phyloP scores from a whole-genome alignment of 2,329 filamentous ascomycete genomes.

The Trichophyton benhamiae region DNA sequence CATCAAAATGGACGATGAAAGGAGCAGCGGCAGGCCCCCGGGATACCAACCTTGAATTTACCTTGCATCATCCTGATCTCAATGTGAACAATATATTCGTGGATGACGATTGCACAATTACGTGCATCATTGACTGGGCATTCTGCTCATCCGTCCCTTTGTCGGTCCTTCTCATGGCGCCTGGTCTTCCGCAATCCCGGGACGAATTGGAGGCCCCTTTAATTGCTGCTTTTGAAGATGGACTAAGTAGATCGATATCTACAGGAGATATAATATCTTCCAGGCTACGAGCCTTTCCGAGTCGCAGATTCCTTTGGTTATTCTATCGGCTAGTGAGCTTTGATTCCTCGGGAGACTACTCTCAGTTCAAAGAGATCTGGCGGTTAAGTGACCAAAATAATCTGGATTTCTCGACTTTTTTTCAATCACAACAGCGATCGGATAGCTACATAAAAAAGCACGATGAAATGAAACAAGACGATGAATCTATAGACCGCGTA shows the following conservation, averaged over 20 bases:
- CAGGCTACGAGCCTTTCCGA: neutral
- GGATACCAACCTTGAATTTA: conserved; percentile 11
- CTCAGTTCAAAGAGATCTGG: conserved; percentile 7
- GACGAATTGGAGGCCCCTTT: conserved; percentile 12
- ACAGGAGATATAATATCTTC: neutral
- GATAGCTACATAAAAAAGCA: conserved; percentile 5
- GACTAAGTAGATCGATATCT: conserved; percentile 1
- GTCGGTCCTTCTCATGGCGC: conserved; percentile 14
- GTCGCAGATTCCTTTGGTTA: conserved; percentile 5
- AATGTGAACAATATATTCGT: conserved; percentile 30
- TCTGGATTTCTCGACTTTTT: conserved; percentile 5
- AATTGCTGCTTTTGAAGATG: conserved; percentile 7
- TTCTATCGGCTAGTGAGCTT: conserved; percentile 5
- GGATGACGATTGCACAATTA: conserved; percentile 23
- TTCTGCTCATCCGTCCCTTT: conserved; percentile 17
- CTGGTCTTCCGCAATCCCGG: conserved; percentile 17
- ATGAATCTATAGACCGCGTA: neutral
- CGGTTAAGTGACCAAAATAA: conserved; percentile 6
- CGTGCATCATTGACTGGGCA: conserved; percentile 22
- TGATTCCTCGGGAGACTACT: conserved; percentile 7
- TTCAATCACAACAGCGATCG: conserved; percentile 4
- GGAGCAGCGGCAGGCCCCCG: neutral
- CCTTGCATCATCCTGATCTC: conserved; percentile 24
- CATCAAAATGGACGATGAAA: conserved; percentile 6
- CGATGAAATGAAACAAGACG: conserved; percentile 7